phyloP scores from a whole-genome alignment of 768 basidiomycete genomes.

The Mrakia frigida region DNA sequence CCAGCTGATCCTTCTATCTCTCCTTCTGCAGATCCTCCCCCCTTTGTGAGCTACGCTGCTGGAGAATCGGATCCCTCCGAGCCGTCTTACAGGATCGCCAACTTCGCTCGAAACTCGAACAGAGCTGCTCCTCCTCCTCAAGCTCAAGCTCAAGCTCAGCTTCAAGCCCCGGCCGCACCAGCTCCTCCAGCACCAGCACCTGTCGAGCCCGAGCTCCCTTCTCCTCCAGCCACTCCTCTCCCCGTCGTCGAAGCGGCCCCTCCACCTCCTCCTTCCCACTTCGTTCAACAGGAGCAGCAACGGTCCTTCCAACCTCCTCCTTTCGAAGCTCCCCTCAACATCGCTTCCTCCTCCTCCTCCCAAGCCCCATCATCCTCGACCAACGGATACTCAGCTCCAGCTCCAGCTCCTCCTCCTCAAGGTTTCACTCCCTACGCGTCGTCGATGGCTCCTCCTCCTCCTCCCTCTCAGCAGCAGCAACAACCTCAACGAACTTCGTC shows the following conservation, averaged over 20 bases:
- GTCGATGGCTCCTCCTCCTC: not conserved
- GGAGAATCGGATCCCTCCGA: conserved; percentile 46
- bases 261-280: not conserved
- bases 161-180: not conserved
- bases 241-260: not conserved
- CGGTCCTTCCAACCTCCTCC: conserved; percentile 1
- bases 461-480: conserved; percentile 16
- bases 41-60: conserved; percentile 68
- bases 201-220: not conserved
- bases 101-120: conserved; percentile 50
- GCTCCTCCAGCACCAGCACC: not conserved
- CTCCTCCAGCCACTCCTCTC: not conserved
- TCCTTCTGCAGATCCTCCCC: conserved; percentile 59
- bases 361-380: conserved; percentile 7
- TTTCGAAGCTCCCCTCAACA: not conserved
- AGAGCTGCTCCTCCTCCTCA: conserved; percentile 48
- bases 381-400: not conserved
- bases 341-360: not conserved
- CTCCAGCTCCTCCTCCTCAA: not conserved
- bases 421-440: not conserved
- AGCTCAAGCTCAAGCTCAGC: not conserved
- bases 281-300: not conserved
- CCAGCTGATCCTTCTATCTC: not conserved
- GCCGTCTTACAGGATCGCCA: conserved; percentile 48
- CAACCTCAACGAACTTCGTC: conserved; percentile 2